Evolutionary conservation across 129 eudicot genomes (phyloP), one percentile per base, ranked within the genome.

Genomic region (Solidago caesia): DNA sequence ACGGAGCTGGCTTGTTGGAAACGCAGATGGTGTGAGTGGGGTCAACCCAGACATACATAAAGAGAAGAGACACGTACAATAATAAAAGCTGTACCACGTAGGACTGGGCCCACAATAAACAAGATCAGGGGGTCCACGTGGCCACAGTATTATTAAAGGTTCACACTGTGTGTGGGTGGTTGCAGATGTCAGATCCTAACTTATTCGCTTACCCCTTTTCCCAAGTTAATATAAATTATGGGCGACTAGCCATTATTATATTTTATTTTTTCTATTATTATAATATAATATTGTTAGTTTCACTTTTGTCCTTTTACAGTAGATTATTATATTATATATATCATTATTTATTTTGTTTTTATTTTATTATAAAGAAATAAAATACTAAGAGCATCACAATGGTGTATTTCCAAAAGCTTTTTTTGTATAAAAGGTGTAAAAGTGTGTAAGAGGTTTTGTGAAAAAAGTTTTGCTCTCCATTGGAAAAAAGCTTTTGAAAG

Each of bases 1-100:
- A 77, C 81, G 81, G 75, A 73, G 79, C 29, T 72, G 75, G 79
- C 81, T 79, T 79, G 83, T 73, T 79, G 74, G 70, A 71, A 62
- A 78, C 77, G 82, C 72, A 45, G 77, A 53, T 47, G 4, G 0
- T 53, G 6, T 4, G 5, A 11, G 83, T 79, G 79, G 79, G 78
- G 70, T 12, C 82, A 11, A 64, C 39, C 72, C 59, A 53, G 69
- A 73, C 77, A 73, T 45, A 73, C 3, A 29, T 74, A 62, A 63
- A 76, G 77, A 70, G 77, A 63, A 76, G 77, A 70, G 77, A 66
- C 74, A 79, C 74, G 78, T 79, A 72, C 69, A 64, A 7, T 9
- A 8, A n/a, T 62, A 57, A 57, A 69, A 76, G 25, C n/a, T 41
- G 16, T 9, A 15, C 74, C 80, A 76, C 80, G 80, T 67, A 55